These are phyloP conservation scores for Berberis thunbergii DNA, from an alignment of 164 flowering plant genomes.

Conservation along the genomic window DNA sequence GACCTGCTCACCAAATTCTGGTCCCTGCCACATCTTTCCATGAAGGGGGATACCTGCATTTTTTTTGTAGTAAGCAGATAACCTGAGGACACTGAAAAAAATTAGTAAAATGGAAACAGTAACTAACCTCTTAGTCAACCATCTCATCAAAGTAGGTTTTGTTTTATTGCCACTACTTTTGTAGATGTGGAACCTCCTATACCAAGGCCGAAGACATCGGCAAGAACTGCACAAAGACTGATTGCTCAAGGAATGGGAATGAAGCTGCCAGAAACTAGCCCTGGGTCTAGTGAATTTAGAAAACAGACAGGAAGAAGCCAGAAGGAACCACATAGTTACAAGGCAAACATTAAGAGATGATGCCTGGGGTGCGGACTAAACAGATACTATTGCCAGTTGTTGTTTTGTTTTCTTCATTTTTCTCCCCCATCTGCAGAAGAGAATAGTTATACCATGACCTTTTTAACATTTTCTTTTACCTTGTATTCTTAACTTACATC, in stretches of 20 bases:
- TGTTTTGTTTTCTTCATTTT: slow-evolving; percentile 10
- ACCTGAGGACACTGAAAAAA: too few relatives aligned
- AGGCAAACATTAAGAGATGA: slow-evolving; percentile 70
- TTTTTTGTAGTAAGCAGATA: too few relatives aligned
- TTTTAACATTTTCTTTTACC: too few relatives aligned
- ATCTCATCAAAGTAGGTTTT: not conserved
- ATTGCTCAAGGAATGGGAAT: slow-evolving; percentile 89
- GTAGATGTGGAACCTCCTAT: slow-evolving; percentile 84
- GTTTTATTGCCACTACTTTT: not conserved
- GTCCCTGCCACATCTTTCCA: too few relatives aligned
- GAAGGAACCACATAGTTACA: slow-evolving; percentile 52
- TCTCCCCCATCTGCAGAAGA: too few relatives aligned
- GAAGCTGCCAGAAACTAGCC: slow-evolving; percentile 39
- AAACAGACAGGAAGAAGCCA: slow-evolving; percentile 79
- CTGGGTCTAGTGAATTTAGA: slow-evolving; percentile 56
- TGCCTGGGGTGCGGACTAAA: slow-evolving; percentile 73
- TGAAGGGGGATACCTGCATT: too few relatives aligned
- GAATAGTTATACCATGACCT: too few relatives aligned
- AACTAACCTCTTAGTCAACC: too few relatives aligned
- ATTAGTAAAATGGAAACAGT: too few relatives aligned
- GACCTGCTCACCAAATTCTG: too few relatives aligned
- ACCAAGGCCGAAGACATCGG: slow-evolving; percentile 80
- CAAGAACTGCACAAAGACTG: slow-evolving; percentile 73
- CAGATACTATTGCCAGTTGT: too few relatives aligned
- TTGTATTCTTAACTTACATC: too few relatives aligned